Evolutionary conservation across 2,329 filamentous ascomycete species (phyloP), one percentile per base, ranked within the genome.

Genomic region (Monilinia fructigena): DNA sequence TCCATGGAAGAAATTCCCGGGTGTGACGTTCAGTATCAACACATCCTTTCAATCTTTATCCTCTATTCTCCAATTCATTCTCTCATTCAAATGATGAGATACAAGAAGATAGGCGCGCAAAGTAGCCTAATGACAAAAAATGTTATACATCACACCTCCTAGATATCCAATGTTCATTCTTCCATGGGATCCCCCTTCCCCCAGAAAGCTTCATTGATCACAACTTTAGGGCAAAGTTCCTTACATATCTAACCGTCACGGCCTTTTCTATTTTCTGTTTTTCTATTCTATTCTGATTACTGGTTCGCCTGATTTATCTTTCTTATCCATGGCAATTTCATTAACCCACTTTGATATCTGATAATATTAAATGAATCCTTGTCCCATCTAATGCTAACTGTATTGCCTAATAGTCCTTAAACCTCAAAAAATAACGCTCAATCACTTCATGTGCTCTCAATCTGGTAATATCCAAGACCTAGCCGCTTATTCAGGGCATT

Each of bases 361-460:
- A 53, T 16, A 63, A 47, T 40, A 31, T 58, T n/a, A 59, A 62
- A 31, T 47, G 61, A 42, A 48, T 40, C 54, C 48, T 54, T 53
- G 6, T n/a, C 10, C 38, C 45, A 48, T 47, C 66, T 65, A 66
- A 60, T 68, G 59, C 72, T 74, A 69, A 74, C 69, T 60, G 68
- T 42, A 35, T 38, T 28, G 31, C 63, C 61, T 52, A 62, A 58
- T 63, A 75, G 74, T 73, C 68, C 73, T 74, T 63, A 66, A 66
- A 68, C 70, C 71, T 68, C 64, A 69, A 66, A 69, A 67, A 55
- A 67, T 73, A 58, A 48, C 70, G 53, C 68, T 73, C 69, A 71
- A 72, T 70, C 72, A 73, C 72, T 76, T 76, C 72, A 77, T 77
- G 75, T 73, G 74, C 73, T 75, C 75, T 67, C 74, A 75, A 76